Base-by-base conservation (phyloP, 163 green algal species). In the Scenedesmus sp. region DNA sequence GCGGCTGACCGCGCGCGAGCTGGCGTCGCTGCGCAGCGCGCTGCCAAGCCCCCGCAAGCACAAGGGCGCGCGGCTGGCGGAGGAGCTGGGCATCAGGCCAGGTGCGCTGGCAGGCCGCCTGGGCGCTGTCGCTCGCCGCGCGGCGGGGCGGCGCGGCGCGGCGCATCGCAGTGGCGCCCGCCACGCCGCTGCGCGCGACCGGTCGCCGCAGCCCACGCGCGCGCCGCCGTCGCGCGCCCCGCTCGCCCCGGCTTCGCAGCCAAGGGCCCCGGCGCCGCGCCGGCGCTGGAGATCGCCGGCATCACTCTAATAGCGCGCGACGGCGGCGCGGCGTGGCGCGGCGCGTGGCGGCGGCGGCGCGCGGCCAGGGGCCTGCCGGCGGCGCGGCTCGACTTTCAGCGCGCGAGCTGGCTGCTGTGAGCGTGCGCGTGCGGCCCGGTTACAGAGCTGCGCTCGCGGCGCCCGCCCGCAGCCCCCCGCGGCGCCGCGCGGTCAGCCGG, bases 1-100 rank as follows among this genome's bases (percentile, higher is more conserved):
- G 29, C 24, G 29, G 0, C 29, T 89, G 44, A 84, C 73, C 26
- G 53, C 36, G 15, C 51, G 64, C 2, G 81, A 89, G 78, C 63
- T 89, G 60, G 78, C 74, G 4, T 58, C 64, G 0, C 71, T 89
- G 60, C 71, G 85, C 29, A 84, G 70, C 14, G 72, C 62, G 0
- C 51, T 89, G 78, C 85, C 85, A n/a, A 85, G 74, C 36, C 85
- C 81, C 28, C 83, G 67, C n/a, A 89, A 89, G 82, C 45, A 77
- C 51, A 87, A 86, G 62, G 85, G 85, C 1, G 44, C 39, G 1
- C 67, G 83, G 63, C 47, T 84, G 53, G 66, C 63, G 20, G 69
- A 89, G 51, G 67, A 87, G 64, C 63, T 87, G 71, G 78, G 65
- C 26, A 85, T 89, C 26, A 87, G 81, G 47, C 63, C 60, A n/a